A percentile compares a stretch with the other conserved stretches of the same genome.
Conservation (phyloP, 495 filamentous ascomycete genomes). For the Paragyromitra xinjiangensis region DNA sequence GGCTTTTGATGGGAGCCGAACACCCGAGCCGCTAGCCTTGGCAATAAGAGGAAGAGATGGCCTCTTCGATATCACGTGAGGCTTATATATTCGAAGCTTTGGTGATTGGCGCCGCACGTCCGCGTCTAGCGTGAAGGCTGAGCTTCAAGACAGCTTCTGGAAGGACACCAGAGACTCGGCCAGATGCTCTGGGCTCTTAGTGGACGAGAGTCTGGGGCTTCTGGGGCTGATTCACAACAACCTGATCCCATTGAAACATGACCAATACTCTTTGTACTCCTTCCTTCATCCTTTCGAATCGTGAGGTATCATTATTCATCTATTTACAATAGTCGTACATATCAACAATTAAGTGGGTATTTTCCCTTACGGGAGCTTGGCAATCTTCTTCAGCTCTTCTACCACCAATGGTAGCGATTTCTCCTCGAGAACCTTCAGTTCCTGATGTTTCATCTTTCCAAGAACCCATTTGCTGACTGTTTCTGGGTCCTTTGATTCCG, state of each 20-base stretch:
- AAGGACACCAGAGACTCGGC: not conserved
- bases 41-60: not conserved
- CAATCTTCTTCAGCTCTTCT: constrained; percentile 39
- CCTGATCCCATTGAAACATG: not conserved
- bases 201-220: not conserved
- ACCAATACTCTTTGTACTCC: not conserved
- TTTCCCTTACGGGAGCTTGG: not conserved
- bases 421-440: constrained; percentile 60
- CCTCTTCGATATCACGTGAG: constrained; percentile 7
- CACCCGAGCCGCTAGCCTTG: constrained; percentile 36
- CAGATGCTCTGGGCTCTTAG: not conserved
- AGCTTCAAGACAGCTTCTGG: not conserved
- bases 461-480: constrained; percentile 75
- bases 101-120: not conserved
- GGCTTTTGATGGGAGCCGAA: constrained; percentile 25
- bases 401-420: constrained; percentile 44
- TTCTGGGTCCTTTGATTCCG: constrained; percentile 66
- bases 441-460: constrained; percentile 66
- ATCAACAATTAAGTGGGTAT: not conserved
- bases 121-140: not conserved
- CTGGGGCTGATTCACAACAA: not conserved
- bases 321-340: constrained; percentile 17
- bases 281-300: not conserved
- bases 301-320: not conserved
- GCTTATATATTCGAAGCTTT: not conserved